Percentiles rank a stretch among this genome's conserved stretches.
phyloP scores from a whole-genome alignment of 2,329 filamentous ascomycete species.

The Pestalotiopsis sp. region DNA sequence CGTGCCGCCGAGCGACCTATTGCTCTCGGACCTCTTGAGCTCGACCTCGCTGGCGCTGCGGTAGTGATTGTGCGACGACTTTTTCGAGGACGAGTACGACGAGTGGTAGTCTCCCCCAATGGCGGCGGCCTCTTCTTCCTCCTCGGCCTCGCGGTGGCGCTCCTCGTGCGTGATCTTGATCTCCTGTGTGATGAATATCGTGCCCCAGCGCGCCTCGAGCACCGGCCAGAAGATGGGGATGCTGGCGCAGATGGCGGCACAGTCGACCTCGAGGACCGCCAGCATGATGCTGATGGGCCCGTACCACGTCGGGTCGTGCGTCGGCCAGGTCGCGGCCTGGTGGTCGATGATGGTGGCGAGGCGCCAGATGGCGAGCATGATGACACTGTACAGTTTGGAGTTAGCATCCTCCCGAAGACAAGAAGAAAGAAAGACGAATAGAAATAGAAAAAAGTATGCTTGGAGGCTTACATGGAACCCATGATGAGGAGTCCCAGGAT shows the following conservation, averaged over 20 bases:
- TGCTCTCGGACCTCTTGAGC: conserved; percentile 15
- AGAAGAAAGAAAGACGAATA: background rate
- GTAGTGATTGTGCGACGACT: background rate
- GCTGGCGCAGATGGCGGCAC: conserved; percentile 29
- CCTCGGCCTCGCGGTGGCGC: conserved; percentile 24
- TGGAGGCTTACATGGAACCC: conserved; percentile 12
- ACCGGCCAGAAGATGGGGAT: conserved; percentile 34
- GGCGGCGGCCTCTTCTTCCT: conserved; percentile 18
- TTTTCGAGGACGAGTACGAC: background rate
- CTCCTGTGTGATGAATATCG: conserved; percentile 32
- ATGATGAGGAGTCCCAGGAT: conserved; percentile 11
- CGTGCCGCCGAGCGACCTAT: background rate
- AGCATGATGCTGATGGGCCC: conserved; percentile 29
- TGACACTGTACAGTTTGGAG: conserved; percentile 20
- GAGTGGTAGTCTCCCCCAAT: background rate
- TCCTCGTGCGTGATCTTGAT: conserved; percentile 28
- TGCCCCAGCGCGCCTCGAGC: conserved; percentile 26
- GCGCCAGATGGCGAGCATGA: conserved; percentile 35
- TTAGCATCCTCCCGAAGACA: background rate
- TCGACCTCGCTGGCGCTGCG: conserved; percentile 24
- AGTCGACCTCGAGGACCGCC: conserved; percentile 28
- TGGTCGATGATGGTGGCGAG: conserved; percentile 33
- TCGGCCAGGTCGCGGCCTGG: conserved; percentile 32
- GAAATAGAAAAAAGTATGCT: background rate
- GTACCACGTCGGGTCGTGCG: conserved; percentile 37